These are phyloP conservation scores for Hymenoscyphus fructigenus DNA, from an alignment of 2,329 filamentous ascomycete genomes.

Conservation along the genomic window DNA sequence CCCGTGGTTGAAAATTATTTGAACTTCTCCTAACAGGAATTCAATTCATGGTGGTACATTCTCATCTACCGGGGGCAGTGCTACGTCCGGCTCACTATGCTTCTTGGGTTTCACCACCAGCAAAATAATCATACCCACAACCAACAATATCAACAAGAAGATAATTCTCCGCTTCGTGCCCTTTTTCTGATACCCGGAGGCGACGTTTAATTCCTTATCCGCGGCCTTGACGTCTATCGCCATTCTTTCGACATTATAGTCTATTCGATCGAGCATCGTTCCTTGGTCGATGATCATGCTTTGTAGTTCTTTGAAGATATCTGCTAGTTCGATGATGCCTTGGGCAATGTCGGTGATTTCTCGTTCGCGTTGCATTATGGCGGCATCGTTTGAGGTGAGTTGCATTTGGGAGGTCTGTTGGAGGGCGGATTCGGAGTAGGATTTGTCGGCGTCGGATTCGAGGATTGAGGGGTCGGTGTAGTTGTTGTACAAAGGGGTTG, in stretches of 20 bases:
- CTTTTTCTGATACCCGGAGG: constrained; percentile 84
- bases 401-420: constrained; percentile 69
- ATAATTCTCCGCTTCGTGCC: constrained; percentile 92
- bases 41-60: constrained; percentile 30
- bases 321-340: constrained; percentile 94
- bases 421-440: constrained; percentile 85
- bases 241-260: constrained; percentile 98
- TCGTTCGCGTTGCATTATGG: constrained; percentile 86
- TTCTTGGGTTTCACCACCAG: constrained; percentile 64
- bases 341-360: constrained; percentile 98
- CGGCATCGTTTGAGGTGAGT: constrained; percentile 73
- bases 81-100: constrained; percentile 18
- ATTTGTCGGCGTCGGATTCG: constrained; percentile 91
- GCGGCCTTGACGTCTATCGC: constrained; percentile 89
- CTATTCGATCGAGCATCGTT: constrained; percentile 88
- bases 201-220: constrained; percentile 86
- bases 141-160: constrained; percentile 78
- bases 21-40: not conserved
- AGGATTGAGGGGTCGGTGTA: constrained; percentile 85
- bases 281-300: constrained; percentile 93
- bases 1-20: not conserved
- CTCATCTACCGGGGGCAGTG: constrained; percentile 17
- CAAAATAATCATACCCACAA: constrained; percentile 84
- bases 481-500: constrained; percentile 49
- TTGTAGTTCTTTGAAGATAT: constrained; percentile 95